Conservation (phyloP, 495 filamentous ascomycete species). For the Cairneyella variabilis region DNA sequence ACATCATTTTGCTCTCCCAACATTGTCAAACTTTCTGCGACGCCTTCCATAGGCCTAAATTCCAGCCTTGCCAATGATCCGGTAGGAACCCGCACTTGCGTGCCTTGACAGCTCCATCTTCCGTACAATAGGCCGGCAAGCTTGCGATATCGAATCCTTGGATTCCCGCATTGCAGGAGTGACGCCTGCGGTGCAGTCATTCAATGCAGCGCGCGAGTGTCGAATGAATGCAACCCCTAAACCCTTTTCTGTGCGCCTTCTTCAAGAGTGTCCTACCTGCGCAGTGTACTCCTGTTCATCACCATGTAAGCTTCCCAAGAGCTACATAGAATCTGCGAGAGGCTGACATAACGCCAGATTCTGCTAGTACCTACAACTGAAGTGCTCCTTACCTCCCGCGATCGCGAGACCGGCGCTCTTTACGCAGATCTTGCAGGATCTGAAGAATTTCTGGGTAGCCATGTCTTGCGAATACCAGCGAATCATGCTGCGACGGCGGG, state of each 20-base stretch:
- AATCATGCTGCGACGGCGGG: conserved; percentile 49
- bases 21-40: not conserved
- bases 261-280: conserved; percentile 89
- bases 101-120: not conserved
- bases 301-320: conserved; percentile 59
- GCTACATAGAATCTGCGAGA: conserved; percentile 4
- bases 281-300: conserved; percentile 89
- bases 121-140: not conserved
- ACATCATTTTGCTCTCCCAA: not conserved
- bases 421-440: conserved; percentile 78
- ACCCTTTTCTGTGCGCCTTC: conserved; percentile 97
- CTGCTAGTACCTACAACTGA: conserved; percentile 93
- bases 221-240: conserved; percentile 96
- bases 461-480: conserved; percentile 83
- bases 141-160: conserved; percentile 15
- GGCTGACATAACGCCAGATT: conserved; percentile 48
- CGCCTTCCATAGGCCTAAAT: not conserved
- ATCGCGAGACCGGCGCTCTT: conserved; percentile 74
- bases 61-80: conserved; percentile 7
- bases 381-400: conserved; percentile 80
- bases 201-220: conserved; percentile 26
- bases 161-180: conserved; percentile 18
- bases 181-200: conserved; percentile 19
- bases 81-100: conserved; percentile 1
- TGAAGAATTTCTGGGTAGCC: conserved; percentile 94